Percentiles rank a stretch among this genome's conserved stretches.
These are phyloP conservation scores for Erodium chrysanthum DNA, from an alignment of 441 rosid species.

Conservation along the genomic window DNA sequence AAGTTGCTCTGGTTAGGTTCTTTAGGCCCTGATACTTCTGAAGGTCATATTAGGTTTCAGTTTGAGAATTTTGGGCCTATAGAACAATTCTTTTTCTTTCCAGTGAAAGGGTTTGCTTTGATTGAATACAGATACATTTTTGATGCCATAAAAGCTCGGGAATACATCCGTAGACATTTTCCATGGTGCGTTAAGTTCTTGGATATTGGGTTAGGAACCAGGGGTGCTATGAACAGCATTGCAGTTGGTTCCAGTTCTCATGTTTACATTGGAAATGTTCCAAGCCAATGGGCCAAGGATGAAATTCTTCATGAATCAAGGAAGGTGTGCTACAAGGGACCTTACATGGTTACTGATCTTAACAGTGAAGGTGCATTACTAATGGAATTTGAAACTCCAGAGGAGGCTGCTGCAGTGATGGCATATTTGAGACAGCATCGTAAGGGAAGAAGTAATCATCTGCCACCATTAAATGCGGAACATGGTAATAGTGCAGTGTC, in stretches of 20 bases:
- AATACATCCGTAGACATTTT: conserved; percentile 58
- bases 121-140: conserved; percentile 78
- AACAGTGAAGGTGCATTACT: conserved; percentile 68
- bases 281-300: conserved; percentile 81
- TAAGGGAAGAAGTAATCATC: conserved; percentile 43
- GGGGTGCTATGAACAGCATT: conserved; percentile 64
- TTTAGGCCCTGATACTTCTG: conserved; percentile 63
- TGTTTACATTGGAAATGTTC: conserved; percentile 68
- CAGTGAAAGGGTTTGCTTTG: conserved; percentile 63
- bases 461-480: conserved; percentile 32
- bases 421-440: conserved; percentile 70
- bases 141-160: conserved; percentile 84
- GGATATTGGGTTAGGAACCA: conserved; percentile 76
- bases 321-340: conserved; percentile 67
- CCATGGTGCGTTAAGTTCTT: conserved; percentile 79
- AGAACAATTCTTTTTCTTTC: conserved; percentile 66
- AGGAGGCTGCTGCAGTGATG: conserved; percentile 79
- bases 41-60: conserved; percentile 69
- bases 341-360: conserved; percentile 66
- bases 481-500: conserved; percentile 36
- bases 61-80: conserved; percentile 79
- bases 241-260: conserved; percentile 70
- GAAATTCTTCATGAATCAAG: conserved; percentile 76
- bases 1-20: conserved; percentile 78
- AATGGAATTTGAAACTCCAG: conserved; percentile 88